A percentile compares a stretch with the other conserved stretches of the same genome.
Conservation (phyloP, 2,329 filamentous ascomycete genomes). For the Paramyrothecium roridum region DNA sequence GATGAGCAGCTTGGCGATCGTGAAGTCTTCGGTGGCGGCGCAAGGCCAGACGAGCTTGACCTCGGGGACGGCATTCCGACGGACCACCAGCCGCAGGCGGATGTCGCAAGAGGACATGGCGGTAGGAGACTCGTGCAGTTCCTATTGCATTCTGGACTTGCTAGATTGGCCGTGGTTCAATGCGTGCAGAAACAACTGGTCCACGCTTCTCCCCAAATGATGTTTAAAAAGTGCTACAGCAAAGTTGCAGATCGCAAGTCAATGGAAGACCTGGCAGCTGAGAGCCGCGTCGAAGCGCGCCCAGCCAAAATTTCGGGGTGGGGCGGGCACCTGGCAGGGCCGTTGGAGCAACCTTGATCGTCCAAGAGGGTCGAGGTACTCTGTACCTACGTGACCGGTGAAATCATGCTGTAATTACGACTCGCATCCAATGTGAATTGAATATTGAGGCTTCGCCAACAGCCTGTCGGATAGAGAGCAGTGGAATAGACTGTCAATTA, state of each 20-base stretch:
- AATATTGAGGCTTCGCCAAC: no score
- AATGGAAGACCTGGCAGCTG: neutral
- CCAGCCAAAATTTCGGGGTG: neutral
- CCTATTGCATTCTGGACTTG: neutral
- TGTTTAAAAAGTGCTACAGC: neutral
- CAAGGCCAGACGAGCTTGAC: slow-evolving; percentile 71
- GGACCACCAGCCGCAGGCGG: slow-evolving; percentile 71
- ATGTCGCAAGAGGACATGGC: slow-evolving; percentile 37
- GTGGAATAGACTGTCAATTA: no score
- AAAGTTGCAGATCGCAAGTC: neutral
- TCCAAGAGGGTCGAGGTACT: no score
- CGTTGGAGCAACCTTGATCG: no score
- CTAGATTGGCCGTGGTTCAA: no score
- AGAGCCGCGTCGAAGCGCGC: neutral
- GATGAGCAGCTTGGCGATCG: slow-evolving; percentile 72
- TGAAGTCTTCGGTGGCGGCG: slow-evolving; percentile 55
- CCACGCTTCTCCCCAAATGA: neutral
- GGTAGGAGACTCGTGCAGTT: neutral
- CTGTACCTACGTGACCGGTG: no score
- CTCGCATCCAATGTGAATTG: no score
- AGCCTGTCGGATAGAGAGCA: no score
- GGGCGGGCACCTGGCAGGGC: neutral
- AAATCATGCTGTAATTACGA: no score
- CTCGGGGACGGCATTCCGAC: slow-evolving; percentile 70
- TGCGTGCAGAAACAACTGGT: no score